These are phyloP conservation scores for Diacronema lutheri DNA, from an alignment of 78 protist genomes.

Conservation along the genomic window DNA sequence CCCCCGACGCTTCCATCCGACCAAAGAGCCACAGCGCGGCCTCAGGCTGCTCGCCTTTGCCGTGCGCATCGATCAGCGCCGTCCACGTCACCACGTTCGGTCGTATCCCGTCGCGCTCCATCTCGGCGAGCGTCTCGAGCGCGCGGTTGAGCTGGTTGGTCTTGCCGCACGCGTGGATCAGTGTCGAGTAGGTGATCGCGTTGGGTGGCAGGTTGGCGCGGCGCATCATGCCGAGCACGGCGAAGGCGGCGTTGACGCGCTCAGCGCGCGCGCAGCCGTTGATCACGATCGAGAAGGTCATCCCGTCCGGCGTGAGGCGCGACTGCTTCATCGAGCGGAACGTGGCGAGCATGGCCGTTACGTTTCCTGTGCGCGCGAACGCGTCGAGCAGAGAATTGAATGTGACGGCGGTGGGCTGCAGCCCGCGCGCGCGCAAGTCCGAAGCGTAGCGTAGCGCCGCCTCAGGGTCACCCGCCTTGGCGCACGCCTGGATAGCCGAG, in stretches of 20 bases:
- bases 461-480: background rate
- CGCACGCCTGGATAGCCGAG: slow-evolving; percentile 13
- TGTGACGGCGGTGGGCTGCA: background rate
- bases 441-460: background rate
- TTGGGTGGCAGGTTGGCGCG: background rate
- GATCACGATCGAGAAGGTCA: background rate
- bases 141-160: background rate
- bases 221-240: background rate
- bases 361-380: slow-evolving; percentile 6
- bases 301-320: background rate
- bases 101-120: background rate
- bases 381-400: slow-evolving; percentile 18
- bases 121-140: background rate
- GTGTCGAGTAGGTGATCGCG: background rate
- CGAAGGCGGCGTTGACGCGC: background rate
- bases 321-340: background rate
- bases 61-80: background rate
- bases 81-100: slow-evolving; percentile 5
- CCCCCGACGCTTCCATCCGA: background rate
- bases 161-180: slow-evolving; percentile 13
- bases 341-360: background rate
- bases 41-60: too few species aligned
- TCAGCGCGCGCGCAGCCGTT: background rate
- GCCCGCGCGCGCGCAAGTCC: background rate
- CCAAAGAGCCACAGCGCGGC: background rate